Evolutionary conservation across 1,284 basidiomycete genomes (phyloP).

Genomic region (Ganoderma leucocontextum): DNA sequence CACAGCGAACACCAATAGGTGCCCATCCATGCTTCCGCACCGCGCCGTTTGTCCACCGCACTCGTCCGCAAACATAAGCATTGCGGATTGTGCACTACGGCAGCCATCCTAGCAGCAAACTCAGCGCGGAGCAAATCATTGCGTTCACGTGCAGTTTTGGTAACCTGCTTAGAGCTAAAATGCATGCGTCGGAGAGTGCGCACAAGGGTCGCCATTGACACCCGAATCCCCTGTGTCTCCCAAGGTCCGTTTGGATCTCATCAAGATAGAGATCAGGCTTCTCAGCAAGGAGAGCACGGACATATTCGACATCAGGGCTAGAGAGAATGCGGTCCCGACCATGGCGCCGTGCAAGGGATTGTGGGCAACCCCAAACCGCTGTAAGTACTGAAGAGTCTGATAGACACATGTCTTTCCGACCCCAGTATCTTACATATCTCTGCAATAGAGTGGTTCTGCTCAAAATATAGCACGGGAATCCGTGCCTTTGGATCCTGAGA

Average conservation of each 20-base stretch:
- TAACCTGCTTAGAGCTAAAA: conserved; percentile 8
- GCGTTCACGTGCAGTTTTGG: conserved; percentile 16
- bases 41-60: conserved; percentile 11
- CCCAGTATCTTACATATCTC: conserved; percentile 4
- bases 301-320: neutral
- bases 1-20: conserved; percentile 6
- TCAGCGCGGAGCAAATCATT: conserved; percentile 17
- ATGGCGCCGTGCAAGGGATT: too few relatives aligned
- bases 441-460: neutral
- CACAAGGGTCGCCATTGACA: conserved; percentile 13
- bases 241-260: conserved; percentile 13
- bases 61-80: conserved; percentile 20
- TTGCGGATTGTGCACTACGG: neutral
- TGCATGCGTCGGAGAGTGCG: conserved; percentile 11
- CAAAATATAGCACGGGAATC: neutral
- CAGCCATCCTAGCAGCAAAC: conserved; percentile 10
- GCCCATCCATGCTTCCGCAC: conserved; percentile 12
- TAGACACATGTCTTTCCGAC: neutral
- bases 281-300: conserved; percentile 5
- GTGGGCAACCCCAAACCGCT: too few relatives aligned
- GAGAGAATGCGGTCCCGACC: too few relatives aligned
- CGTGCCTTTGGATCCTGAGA: neutral
- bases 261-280: conserved; percentile 17
- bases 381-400: neutral
- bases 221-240: conserved; percentile 1